A percentile compares a stretch with the other conserved stretches of the same genome.
phyloP scores from a whole-genome alignment of 495 filamentous ascomycete species.

The Chaetomium fimeti region DNA sequence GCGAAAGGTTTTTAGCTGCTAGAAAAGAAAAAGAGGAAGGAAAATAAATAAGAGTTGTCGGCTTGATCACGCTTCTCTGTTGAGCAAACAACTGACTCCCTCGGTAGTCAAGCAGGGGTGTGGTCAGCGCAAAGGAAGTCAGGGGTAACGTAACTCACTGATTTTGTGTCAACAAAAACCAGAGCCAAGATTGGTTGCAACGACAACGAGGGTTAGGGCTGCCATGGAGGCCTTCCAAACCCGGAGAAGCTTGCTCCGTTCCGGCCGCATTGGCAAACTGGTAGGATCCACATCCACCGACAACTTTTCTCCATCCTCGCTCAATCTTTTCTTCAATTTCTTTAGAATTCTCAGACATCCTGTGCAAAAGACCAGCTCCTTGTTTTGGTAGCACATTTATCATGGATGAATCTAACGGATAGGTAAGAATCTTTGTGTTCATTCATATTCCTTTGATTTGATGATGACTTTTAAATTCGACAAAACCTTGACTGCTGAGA shows the following conservation, averaged over 20 bases:
- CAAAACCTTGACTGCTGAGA: conserved; percentile 43
- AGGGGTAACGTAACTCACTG: background rate
- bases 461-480: conserved; percentile 33
- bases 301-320: background rate
- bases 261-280: background rate
- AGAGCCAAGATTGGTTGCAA: background rate
- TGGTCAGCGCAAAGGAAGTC: background rate
- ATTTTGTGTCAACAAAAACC: background rate
- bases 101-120: too few relatives aligned
- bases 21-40: background rate
- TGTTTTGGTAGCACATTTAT: background rate
- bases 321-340: background rate
- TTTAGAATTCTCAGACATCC: background rate
- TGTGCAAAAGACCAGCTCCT: background rate
- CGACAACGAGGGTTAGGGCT: conserved; percentile 8
- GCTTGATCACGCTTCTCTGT: background rate
- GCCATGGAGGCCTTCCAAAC: background rate
- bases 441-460: conserved; percentile 7
- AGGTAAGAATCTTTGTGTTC: background rate
- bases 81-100: background rate
- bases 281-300: background rate
- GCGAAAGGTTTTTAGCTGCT: background rate
- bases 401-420: background rate
- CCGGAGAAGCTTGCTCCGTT: background rate
- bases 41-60: background rate